Conservation (phyloP, 1,139 yeast species). For the Sugiyamaella pinicola region DNA sequence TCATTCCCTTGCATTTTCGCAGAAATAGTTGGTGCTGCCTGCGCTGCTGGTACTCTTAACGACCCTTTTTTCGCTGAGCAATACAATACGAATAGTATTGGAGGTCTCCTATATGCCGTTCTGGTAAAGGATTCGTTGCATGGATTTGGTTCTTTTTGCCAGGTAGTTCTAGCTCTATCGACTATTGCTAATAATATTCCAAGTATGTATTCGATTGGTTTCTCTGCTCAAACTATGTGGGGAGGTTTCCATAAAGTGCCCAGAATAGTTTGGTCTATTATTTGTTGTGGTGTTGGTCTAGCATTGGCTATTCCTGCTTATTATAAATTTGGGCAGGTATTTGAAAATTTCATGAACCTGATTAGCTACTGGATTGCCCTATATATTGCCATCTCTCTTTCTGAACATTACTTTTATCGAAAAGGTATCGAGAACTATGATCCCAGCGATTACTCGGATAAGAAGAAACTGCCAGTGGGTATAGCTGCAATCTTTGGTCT, state of each 20-base stretch:
- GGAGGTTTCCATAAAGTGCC: constrained; percentile 70
- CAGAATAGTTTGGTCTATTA: constrained; percentile 76
- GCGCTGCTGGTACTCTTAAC: constrained; percentile 63
- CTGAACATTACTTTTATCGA: constrained; percentile 80
- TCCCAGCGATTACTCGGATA: constrained; percentile 57
- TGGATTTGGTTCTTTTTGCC: constrained; percentile 86
- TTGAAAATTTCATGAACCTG: constrained; percentile 84
- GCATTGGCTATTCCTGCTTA: constrained; percentile 89
- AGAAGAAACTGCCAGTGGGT: constrained; percentile 66
- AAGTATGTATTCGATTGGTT: constrained; percentile 85
- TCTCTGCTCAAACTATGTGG: constrained; percentile 85
- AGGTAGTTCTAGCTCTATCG: constrained; percentile 81
- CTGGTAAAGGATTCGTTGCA: constrained; percentile 77
- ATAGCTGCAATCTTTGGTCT: constrained; percentile 75
- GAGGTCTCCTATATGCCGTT: constrained; percentile 80
- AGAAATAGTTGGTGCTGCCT: constrained; percentile 84
- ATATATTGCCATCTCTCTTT: constrained; percentile 67
- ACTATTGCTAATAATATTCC: constrained; percentile 90
- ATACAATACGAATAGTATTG: constrained; percentile 60
- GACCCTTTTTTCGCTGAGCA: constrained; percentile 57
- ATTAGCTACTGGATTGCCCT: constrained; percentile 90
- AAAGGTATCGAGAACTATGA: constrained; percentile 59
- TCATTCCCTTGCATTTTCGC: constrained; percentile 68
- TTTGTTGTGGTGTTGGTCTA: constrained; percentile 73
- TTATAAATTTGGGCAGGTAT: constrained; percentile 67